These are phyloP conservation scores for Peronospora farinosa DNA, from an alignment of 352 stramenopile genomes.

Conservation along the genomic window DNA sequence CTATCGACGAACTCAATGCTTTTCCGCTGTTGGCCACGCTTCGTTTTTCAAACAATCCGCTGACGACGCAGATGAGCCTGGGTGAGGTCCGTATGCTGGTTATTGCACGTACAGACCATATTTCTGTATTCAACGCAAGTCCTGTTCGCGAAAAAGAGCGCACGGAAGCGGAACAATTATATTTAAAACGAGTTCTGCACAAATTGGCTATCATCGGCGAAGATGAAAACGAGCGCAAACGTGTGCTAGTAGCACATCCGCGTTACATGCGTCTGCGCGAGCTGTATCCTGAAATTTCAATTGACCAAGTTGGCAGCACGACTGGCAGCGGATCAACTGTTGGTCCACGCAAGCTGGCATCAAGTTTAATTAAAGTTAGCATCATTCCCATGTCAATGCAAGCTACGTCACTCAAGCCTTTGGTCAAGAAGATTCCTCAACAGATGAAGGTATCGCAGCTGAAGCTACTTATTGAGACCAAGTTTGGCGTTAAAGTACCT, in stretches of 20 bases:
- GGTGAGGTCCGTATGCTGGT: slow-evolving; percentile 66
- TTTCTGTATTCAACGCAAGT: slow-evolving; percentile 65
- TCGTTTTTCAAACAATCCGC: slow-evolving; percentile 61
- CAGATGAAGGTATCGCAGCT: slow-evolving; percentile 75
- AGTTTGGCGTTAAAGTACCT: slow-evolving; percentile 50
- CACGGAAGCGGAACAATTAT: slow-evolving; percentile 70
- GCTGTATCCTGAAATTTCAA: slow-evolving; percentile 47
- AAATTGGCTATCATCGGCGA: slow-evolving; percentile 46
- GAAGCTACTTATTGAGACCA: slow-evolving; percentile 65
- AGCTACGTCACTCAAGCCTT: slow-evolving; percentile 45
- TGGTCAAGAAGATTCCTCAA: slow-evolving; percentile 63
- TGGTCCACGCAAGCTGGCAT: slow-evolving; percentile 39
- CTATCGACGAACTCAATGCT: slow-evolving; percentile 63
- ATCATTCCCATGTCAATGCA: slow-evolving; percentile 73
- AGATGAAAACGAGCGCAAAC: slow-evolving; percentile 18
- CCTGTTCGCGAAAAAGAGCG: slow-evolving; percentile 55
- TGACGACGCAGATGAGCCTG: slow-evolving; percentile 56
- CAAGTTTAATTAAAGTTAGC: slow-evolving; percentile 54
- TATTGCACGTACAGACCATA: slow-evolving; percentile 44
- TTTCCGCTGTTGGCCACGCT: slow-evolving; percentile 53
- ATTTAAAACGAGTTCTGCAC: slow-evolving; percentile 74
- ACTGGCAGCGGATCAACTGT: slow-evolving; percentile 3
- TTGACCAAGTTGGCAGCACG: slow-evolving; percentile 13
- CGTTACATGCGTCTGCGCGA: slow-evolving; percentile 39
- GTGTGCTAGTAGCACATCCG: slow-evolving; percentile 42